Conservation (phyloP, 441 rosid genomes). For the Breynia disticha region DNA sequence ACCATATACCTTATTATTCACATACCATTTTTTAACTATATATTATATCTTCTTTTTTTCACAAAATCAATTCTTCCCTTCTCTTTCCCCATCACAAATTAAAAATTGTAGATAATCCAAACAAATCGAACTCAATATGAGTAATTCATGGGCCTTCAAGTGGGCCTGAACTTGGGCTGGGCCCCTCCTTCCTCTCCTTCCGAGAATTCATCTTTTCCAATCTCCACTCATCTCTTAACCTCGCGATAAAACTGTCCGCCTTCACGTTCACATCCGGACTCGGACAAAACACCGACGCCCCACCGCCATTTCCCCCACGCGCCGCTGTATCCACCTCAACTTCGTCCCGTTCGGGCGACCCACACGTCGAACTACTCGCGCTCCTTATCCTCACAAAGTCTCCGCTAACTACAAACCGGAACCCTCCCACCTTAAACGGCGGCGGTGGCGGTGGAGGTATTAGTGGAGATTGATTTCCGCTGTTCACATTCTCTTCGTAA, state of each 20-base stretch:
- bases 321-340: conserved; percentile 19
- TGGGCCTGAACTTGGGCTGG: not conserved
- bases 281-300: conserved; percentile 39
- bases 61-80: no score
- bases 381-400: conserved; percentile 46
- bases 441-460: conserved; percentile 58
- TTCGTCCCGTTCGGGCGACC: conserved; percentile 50
- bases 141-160: no score
- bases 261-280: conserved; percentile 76
- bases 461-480: conserved; percentile 32
- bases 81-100: no score
- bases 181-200: conserved; percentile 35
- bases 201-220: conserved; percentile 62
- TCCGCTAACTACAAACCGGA: conserved; percentile 29
- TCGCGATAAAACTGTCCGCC: conserved; percentile 74
- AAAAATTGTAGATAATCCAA: no score
- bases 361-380: conserved; percentile 43
- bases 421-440: conserved; percentile 40
- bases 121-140: no score
- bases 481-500: conserved; percentile 26
- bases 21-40: no score
- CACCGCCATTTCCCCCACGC: conserved; percentile 16
- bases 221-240: conserved; percentile 63
- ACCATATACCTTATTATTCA: no score
- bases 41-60: no score